Evolutionary conservation across 1,139 yeast species (phyloP), one percentile per base, ranked within the genome.

Genomic region (Sugiyamaella paludigena): DNA sequence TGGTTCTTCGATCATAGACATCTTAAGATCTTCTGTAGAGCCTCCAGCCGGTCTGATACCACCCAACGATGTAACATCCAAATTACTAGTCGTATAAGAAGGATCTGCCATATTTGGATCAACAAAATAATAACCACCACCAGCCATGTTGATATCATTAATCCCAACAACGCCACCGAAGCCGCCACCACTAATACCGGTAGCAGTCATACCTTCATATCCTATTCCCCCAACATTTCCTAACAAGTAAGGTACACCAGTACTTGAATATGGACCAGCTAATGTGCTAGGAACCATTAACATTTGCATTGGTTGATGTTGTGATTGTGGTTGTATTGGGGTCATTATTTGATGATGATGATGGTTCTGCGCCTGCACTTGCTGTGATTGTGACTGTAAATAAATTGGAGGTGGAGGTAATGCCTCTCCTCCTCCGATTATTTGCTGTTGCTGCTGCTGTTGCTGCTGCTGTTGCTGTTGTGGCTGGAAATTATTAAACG

Each of bases 1-100:
- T 11, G 53, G 57, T 29, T 54, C 56, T 26, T 52, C 56, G 19
- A 34, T 26, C n/a, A 12, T 16, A 5, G 40, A 4, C 40, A 34
- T 42, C 27, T 30, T 40, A 5, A 19, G 24, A 19, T 19, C 24
- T 19, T 19, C 24, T 5, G 24, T 19, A 19, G 24, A 19, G 5
- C 24, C 24, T 3, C 24, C 24, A 19, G 24, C 24, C 3, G 5
- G 5, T 4, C 5, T 5, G 5, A 19, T 5, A 5, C 24, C 5
- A 4, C 24, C 24, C 24, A 19, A 19, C 5, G 24, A 19, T 19
- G 24, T 19, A 19, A 19, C 24, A 19, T 19, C 24, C 24, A 19
- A 19, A 19, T 5, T 19, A 19, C 5, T 19, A 19, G 24, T 19
- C 24, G 5, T 5, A 19, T 19, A 19, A 19, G 24, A 19, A 4